Evolutionary conservation across 805 yeast species (phyloP).

Genomic region (Saccharomycopsis amapae): DNA sequence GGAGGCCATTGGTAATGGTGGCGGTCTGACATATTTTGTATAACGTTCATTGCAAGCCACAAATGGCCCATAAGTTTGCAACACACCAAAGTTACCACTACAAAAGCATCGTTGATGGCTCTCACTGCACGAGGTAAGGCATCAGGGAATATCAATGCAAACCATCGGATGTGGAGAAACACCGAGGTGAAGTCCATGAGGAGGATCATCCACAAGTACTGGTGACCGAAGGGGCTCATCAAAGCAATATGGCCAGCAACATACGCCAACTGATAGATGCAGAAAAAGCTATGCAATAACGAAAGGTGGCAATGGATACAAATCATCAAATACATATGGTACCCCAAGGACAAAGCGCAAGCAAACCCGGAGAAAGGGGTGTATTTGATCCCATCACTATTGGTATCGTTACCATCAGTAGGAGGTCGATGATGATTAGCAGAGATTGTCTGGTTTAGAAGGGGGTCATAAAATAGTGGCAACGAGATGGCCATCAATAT

Average conservation of each 20-base stretch:
- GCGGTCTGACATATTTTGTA: no score
- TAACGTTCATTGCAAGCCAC: no score
- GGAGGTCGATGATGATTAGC: background rate
- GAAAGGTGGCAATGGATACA: conserved; percentile 53
- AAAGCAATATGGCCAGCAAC: conserved; percentile 57
- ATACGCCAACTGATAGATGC: conserved; percentile 74
- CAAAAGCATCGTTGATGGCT: background rate
- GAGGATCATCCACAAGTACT: conserved; percentile 73
- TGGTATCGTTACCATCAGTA: background rate
- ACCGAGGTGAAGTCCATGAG: conserved; percentile 83
- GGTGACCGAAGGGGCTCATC: conserved; percentile 62
- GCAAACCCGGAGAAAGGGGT: conserved; percentile 67
- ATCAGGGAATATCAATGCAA: conserved; percentile 61
- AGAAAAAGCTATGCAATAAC: conserved; percentile 57
- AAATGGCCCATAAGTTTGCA: background rate
- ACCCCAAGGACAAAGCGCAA: conserved; percentile 61
- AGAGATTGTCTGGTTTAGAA: conserved; percentile 25
- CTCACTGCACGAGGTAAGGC: conserved; percentile 29
- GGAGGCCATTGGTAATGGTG: background rate
- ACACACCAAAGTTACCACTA: background rate
- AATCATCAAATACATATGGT: conserved; percentile 76
- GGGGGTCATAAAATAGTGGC: conserved; percentile 56
- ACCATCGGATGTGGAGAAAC: conserved; percentile 85
- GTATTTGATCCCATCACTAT: conserved; percentile 49
- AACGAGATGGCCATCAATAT: conserved; percentile 49